A percentile compares a stretch with the other conserved stretches of the same genome.
Conservation (phyloP, 768 basidiomycete species). For the Ramaria sp. region DNA sequence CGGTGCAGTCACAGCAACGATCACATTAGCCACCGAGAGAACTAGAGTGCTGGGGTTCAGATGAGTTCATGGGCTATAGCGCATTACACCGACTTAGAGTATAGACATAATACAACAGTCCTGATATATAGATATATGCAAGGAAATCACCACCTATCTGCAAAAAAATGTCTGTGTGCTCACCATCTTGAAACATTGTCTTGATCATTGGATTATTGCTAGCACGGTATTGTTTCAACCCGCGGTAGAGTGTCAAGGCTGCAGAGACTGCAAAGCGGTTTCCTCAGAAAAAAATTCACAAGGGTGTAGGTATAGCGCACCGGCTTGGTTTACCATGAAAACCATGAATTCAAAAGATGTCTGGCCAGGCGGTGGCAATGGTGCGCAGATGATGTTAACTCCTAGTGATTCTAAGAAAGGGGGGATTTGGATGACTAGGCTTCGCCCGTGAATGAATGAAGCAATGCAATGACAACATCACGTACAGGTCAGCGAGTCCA, state of each 20-base stretch:
- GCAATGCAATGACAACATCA: not conserved
- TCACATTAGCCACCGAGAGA: constrained; percentile 1
- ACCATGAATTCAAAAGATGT: not conserved
- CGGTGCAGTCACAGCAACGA: not conserved
- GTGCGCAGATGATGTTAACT: not conserved
- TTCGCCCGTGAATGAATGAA: not conserved
- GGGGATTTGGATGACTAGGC: not conserved
- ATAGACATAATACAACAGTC: constrained; percentile 5
- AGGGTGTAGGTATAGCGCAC: not conserved
- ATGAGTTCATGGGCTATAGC: not conserved
- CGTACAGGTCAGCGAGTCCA: not conserved
- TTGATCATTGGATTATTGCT: not conserved
- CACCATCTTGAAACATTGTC: constrained; percentile 7
- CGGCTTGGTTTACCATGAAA: constrained; percentile 5
- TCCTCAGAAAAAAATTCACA: not conserved
- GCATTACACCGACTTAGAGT: not conserved
- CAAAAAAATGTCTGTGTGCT: not conserved
- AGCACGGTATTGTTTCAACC: not conserved
- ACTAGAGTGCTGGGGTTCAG: not conserved
- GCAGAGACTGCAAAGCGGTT: not conserved
- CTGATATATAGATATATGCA: not conserved
- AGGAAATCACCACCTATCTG: not conserved
- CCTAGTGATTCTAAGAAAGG: not conserved
- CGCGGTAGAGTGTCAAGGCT: not conserved
- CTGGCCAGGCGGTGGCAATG: not conserved